These are phyloP conservation scores for Cryptomeria japonica DNA, from an alignment of 75 land plant genomes.

Conservation along the genomic window DNA sequence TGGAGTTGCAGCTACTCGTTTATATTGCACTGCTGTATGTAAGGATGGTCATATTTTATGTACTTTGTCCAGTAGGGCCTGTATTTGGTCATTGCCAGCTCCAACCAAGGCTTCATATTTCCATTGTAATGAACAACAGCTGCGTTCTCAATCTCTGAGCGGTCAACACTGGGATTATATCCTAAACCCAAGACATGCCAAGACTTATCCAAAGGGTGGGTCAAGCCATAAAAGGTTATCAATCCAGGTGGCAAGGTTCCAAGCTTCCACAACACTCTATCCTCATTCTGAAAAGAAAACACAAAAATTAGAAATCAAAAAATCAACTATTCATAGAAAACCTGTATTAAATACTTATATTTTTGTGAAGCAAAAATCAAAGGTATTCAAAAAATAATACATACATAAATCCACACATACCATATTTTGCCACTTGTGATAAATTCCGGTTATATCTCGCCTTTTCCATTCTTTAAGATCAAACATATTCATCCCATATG, in stretches of 20 bases:
- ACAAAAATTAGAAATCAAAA: background rate
- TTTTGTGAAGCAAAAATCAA: background rate
- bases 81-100: slow-evolving; percentile 61
- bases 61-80: slow-evolving; percentile 71
- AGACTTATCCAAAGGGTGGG: slow-evolving; percentile 62
- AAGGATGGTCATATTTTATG: slow-evolving; percentile 67
- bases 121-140: slow-evolving; percentile 67
- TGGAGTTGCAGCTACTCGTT: slow-evolving; percentile 20
- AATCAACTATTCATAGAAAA: background rate
- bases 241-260: slow-evolving; percentile 62
- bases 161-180: slow-evolving; percentile 50
- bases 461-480: slow-evolving; percentile 86
- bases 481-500: slow-evolving; percentile 94
- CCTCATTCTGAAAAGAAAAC: slow-evolving; percentile 47
- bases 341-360: background rate
- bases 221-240: slow-evolving; percentile 57
- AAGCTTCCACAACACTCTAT: slow-evolving; percentile 56
- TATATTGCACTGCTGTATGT: slow-evolving; percentile 57
- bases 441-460: slow-evolving; percentile 88
- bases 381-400: slow-evolving; percentile 1
- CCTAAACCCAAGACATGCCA: slow-evolving; percentile 81
- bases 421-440: slow-evolving; percentile 95
- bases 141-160: slow-evolving; percentile 49
- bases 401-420: slow-evolving; percentile 33
- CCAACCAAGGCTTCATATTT: slow-evolving; percentile 82